A percentile compares a stretch with the other conserved stretches of the same genome.
Evolutionary conservation across 176 grass and related monocot genomes (phyloP).

Genomic region (Miscanthus lutarioriparius): DNA sequence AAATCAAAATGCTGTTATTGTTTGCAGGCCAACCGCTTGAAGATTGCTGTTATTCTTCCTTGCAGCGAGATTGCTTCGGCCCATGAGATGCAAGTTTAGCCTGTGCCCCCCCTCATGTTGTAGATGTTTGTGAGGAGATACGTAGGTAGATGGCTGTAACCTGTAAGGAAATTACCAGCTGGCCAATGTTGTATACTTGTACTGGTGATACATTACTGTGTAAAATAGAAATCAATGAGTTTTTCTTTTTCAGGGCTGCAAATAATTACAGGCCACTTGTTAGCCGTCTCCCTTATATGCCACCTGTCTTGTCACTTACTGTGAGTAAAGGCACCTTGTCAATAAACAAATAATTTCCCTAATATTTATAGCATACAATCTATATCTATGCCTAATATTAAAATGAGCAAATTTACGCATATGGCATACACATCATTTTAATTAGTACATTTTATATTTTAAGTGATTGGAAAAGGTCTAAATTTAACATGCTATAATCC

Average conservation of each 20-base stretch:
- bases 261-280: neutral
- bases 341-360: too few species aligned
- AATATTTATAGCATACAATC: too few species aligned
- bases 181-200: constrained; percentile 15
- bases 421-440: too few species aligned
- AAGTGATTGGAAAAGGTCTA: too few species aligned
- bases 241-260: neutral
- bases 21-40: neutral
- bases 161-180: neutral
- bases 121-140: neutral
- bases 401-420: too few species aligned
- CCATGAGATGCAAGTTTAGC: neutral
- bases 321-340: too few species aligned
- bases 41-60: neutral
- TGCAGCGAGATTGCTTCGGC: neutral
- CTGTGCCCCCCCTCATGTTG: neutral
- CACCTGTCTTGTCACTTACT: too few species aligned
- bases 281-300: too few species aligned
- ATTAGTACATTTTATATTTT: too few species aligned
- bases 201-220: neutral
- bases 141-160: neutral
- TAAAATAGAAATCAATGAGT: neutral
- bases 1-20: neutral
- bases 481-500: too few species aligned
- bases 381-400: too few species aligned